Conservation (phyloP, 2,329 filamentous ascomycete genomes). For the Pseudonectria buxi region DNA sequence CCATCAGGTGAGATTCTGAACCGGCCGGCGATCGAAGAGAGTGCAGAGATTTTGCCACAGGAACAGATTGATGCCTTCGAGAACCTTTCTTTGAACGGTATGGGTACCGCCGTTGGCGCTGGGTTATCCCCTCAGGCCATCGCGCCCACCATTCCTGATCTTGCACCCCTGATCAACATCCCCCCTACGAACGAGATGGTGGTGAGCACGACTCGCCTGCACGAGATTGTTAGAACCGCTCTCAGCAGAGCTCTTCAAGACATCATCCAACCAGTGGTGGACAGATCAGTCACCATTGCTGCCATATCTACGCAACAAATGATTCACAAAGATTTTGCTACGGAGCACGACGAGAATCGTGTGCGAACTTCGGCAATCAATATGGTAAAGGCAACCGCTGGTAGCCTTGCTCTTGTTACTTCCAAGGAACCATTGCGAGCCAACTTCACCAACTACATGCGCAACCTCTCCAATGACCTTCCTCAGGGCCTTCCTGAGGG, state of each 20-base stretch:
- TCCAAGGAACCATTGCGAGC: constrained; percentile 95
- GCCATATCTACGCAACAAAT: constrained; percentile 95
- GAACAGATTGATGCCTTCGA: constrained; percentile 78
- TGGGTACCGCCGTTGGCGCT: constrained; percentile 60
- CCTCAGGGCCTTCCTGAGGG: constrained; percentile 85
- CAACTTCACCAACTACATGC: constrained; percentile 96
- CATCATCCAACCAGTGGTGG: constrained; percentile 95
- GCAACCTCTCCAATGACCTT: constrained; percentile 59
- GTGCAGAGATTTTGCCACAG: constrained; percentile 50
- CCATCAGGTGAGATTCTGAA: constrained; percentile 82
- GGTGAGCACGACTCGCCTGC: constrained; percentile 59
- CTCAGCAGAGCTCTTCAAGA: constrained; percentile 88
- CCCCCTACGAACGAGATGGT: constrained; percentile 77
- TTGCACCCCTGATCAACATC: constrained; percentile 71
- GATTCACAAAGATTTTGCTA: constrained; percentile 92
- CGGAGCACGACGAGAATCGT: constrained; percentile 82
- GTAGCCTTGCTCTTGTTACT: constrained; percentile 91
- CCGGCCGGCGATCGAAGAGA: constrained; percentile 58
- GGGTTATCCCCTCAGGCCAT: constrained; percentile 73
- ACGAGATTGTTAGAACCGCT: constrained; percentile 75
- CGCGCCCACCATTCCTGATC: constrained; percentile 74
- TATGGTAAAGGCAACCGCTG: constrained; percentile 91
- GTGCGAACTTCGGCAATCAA: constrained; percentile 81
- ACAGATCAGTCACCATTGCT: constrained; percentile 94
- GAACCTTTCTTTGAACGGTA: constrained; percentile 68